A percentile compares a stretch with the other conserved stretches of the same genome.
phyloP scores from a whole-genome alignment of 2,329 filamentous ascomycete species.

The Amauroascus niger region DNA sequence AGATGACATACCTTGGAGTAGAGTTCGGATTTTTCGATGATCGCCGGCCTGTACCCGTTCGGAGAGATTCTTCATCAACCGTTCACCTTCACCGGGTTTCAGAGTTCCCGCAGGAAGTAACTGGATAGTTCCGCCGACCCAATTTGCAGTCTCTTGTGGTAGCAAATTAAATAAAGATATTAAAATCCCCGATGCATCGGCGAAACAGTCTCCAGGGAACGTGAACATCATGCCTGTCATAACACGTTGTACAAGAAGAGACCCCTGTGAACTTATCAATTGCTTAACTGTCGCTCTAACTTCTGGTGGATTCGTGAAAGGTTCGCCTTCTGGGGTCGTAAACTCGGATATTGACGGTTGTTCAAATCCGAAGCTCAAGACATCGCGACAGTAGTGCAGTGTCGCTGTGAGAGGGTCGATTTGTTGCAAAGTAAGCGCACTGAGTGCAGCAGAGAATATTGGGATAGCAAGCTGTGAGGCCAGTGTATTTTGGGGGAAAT shows the following conservation, averaged over 20 bases:
- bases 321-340: conserved; percentile 51
- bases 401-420: conserved; percentile 84
- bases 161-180: conserved; percentile 80
- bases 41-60: conserved; percentile 61
- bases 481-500: conserved; percentile 78
- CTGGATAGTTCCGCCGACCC: conserved; percentile 75
- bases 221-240: conserved; percentile 99
- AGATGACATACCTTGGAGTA: conserved; percentile 55
- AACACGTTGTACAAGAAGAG: conserved; percentile 73
- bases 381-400: conserved; percentile 83
- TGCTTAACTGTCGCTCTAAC: conserved; percentile 64
- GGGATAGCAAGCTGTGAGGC: conserved; percentile 67
- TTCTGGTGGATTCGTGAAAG: conserved; percentile 55
- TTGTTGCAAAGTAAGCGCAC: conserved; percentile 79
- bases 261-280: conserved; percentile 60
- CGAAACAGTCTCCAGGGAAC: conserved; percentile 90
- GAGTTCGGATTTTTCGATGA: conserved; percentile 67
- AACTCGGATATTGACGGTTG: conserved; percentile 51
- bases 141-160: conserved; percentile 65
- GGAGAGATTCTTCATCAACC: conserved; percentile 69
- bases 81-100: conserved; percentile 66
- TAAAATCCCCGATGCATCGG: conserved; percentile 86
- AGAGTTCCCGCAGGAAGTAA: conserved; percentile 77
- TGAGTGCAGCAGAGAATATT: conserved; percentile 79
- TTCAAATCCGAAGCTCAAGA: conserved; percentile 77